phyloP scores from a whole-genome alignment of 352 stramenopile genomes.

The Blastocystis sp. region DNA sequence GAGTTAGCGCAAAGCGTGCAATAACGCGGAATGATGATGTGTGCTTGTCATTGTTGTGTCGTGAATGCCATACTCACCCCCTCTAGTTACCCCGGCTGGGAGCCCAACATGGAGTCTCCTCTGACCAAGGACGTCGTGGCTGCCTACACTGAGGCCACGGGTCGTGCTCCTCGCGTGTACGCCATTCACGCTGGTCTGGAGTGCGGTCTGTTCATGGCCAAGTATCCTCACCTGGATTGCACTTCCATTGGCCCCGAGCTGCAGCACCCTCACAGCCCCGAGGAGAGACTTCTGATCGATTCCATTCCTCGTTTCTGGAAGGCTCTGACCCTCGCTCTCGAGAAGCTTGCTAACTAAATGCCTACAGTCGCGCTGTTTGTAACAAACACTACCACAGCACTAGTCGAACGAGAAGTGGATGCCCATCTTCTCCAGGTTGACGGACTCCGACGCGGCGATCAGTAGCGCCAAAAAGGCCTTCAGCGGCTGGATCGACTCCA shows the following conservation, averaged over 20 bases:
- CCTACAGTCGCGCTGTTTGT: slow-evolving; percentile 12
- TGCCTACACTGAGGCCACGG: slow-evolving; percentile 70
- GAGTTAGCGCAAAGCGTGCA: slow-evolving; percentile 50
- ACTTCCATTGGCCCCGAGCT: slow-evolving; percentile 72
- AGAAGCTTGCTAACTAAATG: slow-evolving; percentile 68
- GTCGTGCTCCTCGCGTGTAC: slow-evolving; percentile 71
- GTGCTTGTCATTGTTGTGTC: slow-evolving; percentile 5
- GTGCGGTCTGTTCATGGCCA: slow-evolving; percentile 73
- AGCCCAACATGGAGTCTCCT: slow-evolving; percentile 72
- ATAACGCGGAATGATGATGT: background rate
- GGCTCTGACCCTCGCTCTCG: slow-evolving; percentile 36
- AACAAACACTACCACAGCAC: background rate
- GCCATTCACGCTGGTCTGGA: slow-evolving; percentile 74
- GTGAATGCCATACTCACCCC: slow-evolving; percentile 52
- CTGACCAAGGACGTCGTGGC: slow-evolving; percentile 71
- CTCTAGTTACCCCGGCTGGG: slow-evolving; percentile 73
- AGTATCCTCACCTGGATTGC: slow-evolving; percentile 72
- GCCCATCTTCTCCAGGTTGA: slow-evolving; percentile 4
- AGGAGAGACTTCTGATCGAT: slow-evolving; percentile 63
- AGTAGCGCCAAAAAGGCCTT: slow-evolving; percentile 7
- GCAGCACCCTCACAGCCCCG: slow-evolving; percentile 62
- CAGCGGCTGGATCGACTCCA: background rate
- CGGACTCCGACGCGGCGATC: background rate
- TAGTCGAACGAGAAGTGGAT: background rate
- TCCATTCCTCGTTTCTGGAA: slow-evolving; percentile 66